Base-by-base conservation (phyloP, 257 asterid genomes). In the Henckelia pumila region DNA sequence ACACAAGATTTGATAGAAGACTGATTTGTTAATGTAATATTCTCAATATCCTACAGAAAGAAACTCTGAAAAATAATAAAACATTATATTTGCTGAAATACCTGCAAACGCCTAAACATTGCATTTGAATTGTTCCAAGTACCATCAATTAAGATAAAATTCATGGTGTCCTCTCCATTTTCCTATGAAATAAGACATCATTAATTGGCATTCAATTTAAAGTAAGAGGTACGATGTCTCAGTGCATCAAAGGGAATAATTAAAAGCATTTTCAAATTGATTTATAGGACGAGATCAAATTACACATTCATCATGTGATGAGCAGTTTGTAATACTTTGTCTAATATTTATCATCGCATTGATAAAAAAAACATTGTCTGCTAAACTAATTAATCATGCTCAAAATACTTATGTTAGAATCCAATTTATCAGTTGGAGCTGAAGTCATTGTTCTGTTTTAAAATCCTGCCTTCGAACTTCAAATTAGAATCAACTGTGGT, bases 41-140 rank as follows among this genome's bases (percentile, higher is more conserved):
- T n/a, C n/a, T n/a, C n/a, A n/a, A n/a, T n/a, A n/a, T n/a, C n/a
- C n/a, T n/a, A n/a, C n/a, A n/a, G n/a, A n/a, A 50, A 26, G 32
- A 6, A 10, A 66, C 53, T 65, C 19, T 13, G 9, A 19, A 65
- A 50, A 7, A 9, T 55, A 6, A 64, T 21, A 23, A 56, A 49
- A 30, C 6, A 40, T 69, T 40, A 55, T 59, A 49, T 30, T 64
- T 49, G 49, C 7, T 8, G 23, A 55, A 35, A n/a, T 71, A 94
- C 99, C 99, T 91, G 89, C 80, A 94, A 83, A 50, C 97, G 95
- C 75, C 74, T 85, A 81, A 91, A 85, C 97, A 94, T 86, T 77
- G 99, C 97, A 77, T 66, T 73, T 8, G 99, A 94, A 80, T 88
- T 91, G 91, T 88, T 94, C 97, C 99, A 91, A 23, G 99, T 94